These are phyloP conservation scores for Tolypocladium pustulatum DNA, from an alignment of 2,329 filamentous ascomycete species.

Conservation along the genomic window DNA sequence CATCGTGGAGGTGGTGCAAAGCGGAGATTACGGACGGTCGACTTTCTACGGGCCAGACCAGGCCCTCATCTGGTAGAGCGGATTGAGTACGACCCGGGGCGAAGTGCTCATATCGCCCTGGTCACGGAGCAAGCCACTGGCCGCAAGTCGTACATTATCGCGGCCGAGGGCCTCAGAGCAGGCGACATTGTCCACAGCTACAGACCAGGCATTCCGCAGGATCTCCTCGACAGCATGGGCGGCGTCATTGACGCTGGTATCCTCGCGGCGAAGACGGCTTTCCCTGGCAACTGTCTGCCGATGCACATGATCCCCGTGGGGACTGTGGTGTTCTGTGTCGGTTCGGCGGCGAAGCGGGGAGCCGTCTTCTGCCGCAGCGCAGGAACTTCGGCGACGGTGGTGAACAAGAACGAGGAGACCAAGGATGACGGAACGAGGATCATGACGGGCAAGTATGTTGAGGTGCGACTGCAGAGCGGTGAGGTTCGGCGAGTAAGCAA, in stretches of 20 bases:
- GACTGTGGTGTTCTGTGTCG: constrained; percentile 86
- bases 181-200: constrained; percentile 92
- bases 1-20: constrained; percentile 90
- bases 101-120: constrained; percentile 87
- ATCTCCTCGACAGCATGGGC: constrained; percentile 84
- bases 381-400: constrained; percentile 79
- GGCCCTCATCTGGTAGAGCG: constrained; percentile 84
- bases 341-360: constrained; percentile 59
- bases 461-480: constrained; percentile 80
- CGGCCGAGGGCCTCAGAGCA: constrained; percentile 85
- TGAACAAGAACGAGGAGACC: constrained; percentile 77
- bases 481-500: constrained; percentile 84
- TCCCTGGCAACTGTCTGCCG: constrained; percentile 88
- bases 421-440: constrained; percentile 47
- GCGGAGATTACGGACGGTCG: constrained; percentile 81
- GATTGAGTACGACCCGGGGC: constrained; percentile 91
- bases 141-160: constrained; percentile 81
- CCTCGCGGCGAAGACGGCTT: constrained; percentile 85
- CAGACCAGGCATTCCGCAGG: constrained; percentile 75
- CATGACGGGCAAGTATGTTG: constrained; percentile 68
- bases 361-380: constrained; percentile 93
- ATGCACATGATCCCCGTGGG: constrained; percentile 93
- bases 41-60: constrained; percentile 69
- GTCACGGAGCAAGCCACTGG: constrained; percentile 64
- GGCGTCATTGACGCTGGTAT: constrained; percentile 91